Evolutionary conservation across 371 early-diverging fungal species (phyloP), one percentile per base, ranked within the genome.

Genomic region (Apophysomyces elegans): DNA sequence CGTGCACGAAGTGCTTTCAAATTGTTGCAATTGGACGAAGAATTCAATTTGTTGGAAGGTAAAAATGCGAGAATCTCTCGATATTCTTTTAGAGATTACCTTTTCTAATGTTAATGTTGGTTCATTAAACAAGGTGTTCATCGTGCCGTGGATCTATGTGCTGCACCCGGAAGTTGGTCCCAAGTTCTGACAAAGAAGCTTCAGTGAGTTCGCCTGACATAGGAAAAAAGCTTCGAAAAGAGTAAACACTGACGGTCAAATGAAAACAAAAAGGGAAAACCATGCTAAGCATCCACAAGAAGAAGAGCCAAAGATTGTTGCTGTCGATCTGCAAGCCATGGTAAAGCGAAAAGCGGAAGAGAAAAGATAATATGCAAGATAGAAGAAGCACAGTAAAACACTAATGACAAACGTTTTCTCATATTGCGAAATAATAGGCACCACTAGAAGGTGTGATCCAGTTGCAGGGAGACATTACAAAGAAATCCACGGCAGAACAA

Each of bases 141-240:
- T 38, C 84, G 91, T 65, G 95, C 94, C 32, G 99, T 99, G 32
- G 99, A 99, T 85, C 85, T 99, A 47, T 99, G 99, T 80, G 99
- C 99, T 14, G 99, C 99, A 3, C 99, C 99, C 0, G 99, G 99
- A 21, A 95, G 96, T 78, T 99, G 99, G 99, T 92, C 94, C 41
- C 99, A 99, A 79, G 99, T 99, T 12, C 84, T 98, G 26, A 88
- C 91, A 60, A 85, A 88, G 68, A 88, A 88, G 63, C 81, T 93
- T 14, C 83, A 72, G 84, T 83, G 80, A 38, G 71, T 58, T 7
- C 21, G 32, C 32, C 32, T 3, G 32, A 26, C n/a, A 7, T 36
- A 21, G 68, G 56, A 67, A 60, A 39, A 32, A 56, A 35, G n/a
- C 7, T 57, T 2, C 32, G 2, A 26, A 26, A 26, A 26, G 32